Base-by-base conservation (phyloP, 1,139 yeast species). In the Geotrichum candidum region DNA sequence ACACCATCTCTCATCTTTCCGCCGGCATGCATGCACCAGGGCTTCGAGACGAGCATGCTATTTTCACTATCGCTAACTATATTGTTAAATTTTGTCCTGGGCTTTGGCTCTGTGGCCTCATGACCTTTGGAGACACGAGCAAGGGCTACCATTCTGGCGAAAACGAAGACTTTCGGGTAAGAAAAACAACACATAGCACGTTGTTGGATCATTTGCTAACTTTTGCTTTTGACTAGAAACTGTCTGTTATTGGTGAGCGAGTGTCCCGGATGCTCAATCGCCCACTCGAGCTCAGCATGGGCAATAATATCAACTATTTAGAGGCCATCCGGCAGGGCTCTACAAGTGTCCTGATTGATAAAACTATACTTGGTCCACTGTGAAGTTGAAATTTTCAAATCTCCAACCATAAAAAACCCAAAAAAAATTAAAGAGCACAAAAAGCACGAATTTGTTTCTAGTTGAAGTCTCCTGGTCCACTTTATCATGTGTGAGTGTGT, bases 51-150 rank as follows among this genome's bases (percentile, higher is more conserved):
- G 77, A 76, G 7, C 76, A 70, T 1, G 82, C 81, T 2, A 72
- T 81, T 7, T 71, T 74, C 27, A 76, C 75, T 31, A 68, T 85
- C 15, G 83, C 84, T 2, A 71, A 76, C 46, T 86, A 78, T 68
- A 79, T 91, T 52, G 63, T 71, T 22, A 74, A 78, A 1, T 80
- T 81, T 18, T 84, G 95, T 67, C 82, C 83, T 25, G 77, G 78
- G 64, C 77, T 94, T 55, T 74, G 79, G 7, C 78, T 94, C 23
- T 75, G 77, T 53, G 99, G 99, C 0, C 78, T 94, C 61, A 94
- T 95, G 99, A 91, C 98, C 0, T 94, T 95, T 70, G 99, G 99
- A 0, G 89, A 97, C 0, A 79, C 91, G 69, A 88, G 96, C 0
- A 81, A 80, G 25, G 72, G 81, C 2, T 72, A 68, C 29, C 75